phyloP scores from a whole-genome alignment of 495 filamentous ascomycete species.

The Xylaria scruposa region DNA sequence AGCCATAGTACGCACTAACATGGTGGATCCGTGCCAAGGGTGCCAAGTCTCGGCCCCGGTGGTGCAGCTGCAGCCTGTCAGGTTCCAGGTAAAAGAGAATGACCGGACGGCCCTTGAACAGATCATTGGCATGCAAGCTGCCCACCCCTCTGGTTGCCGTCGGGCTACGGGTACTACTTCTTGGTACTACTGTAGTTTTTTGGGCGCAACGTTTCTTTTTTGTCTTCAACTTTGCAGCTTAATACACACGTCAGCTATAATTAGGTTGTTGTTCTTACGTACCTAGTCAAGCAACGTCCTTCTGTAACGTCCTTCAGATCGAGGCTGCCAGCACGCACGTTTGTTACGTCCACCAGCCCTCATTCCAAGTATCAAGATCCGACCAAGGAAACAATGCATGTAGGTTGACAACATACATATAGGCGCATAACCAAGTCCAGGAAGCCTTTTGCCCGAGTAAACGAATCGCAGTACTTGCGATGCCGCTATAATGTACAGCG shows the following conservation, averaged over 20 bases:
- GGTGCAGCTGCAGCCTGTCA: conserved; percentile 5
- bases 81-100: conserved; percentile 3
- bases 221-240: not conserved
- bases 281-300: not conserved
- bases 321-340: not conserved
- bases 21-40: not conserved
- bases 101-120: conserved; percentile 4
- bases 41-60: not conserved
- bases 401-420: not conserved
- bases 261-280: not conserved
- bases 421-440: not conserved
- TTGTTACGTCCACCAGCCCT: not conserved
- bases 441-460: conserved; percentile 9
- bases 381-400: not conserved
- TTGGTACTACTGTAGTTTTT: conserved; percentile 9
- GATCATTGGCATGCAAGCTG: not conserved
- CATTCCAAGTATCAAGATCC: not conserved
- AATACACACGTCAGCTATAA: not conserved
- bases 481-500: not conserved
- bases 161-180: not conserved
- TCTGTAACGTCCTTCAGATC: not conserved
- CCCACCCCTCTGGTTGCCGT: not conserved
- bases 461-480: not conserved
- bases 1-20: not conserved
- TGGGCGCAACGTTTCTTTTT: not conserved